These are phyloP conservation scores for Talaromyces proteolyticus DNA, from an alignment of 495 filamentous ascomycete genomes.

Conservation along the genomic window DNA sequence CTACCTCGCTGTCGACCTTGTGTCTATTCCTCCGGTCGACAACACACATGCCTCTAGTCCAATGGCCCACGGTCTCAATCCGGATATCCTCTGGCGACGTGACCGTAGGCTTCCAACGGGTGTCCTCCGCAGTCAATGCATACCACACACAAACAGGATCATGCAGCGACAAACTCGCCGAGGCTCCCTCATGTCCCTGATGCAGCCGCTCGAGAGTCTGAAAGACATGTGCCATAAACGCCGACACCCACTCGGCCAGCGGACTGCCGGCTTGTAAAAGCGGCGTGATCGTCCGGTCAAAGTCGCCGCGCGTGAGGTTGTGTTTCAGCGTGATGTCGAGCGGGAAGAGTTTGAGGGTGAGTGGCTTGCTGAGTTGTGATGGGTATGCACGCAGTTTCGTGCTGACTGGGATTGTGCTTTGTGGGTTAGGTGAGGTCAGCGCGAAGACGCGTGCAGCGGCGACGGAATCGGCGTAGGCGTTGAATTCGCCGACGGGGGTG, in stretches of 20 bases:
- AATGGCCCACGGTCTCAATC: constrained; percentile 83
- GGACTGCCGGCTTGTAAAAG: constrained; percentile 56
- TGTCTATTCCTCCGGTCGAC: constrained; percentile 65
- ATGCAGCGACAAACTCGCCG: constrained; percentile 65
- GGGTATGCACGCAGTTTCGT: constrained; percentile 59
- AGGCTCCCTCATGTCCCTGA: constrained; percentile 44
- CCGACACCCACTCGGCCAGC: constrained; percentile 73
- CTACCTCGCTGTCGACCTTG: constrained; percentile 50
- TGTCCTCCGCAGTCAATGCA: constrained; percentile 51
- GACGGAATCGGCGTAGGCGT: constrained; percentile 73
- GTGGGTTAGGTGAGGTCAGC: constrained; percentile 73
- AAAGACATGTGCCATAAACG: constrained; percentile 74
- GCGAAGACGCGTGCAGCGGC: constrained; percentile 87
- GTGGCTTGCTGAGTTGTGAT: constrained; percentile 48
- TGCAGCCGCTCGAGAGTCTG: constrained; percentile 60
- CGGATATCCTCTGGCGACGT: constrained; percentile 63
- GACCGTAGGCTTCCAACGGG: constrained; percentile 35
- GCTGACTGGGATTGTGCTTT: constrained; percentile 60
- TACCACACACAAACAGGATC: constrained; percentile 91
- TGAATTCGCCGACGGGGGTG: constrained; percentile 79
- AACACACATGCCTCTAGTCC: constrained; percentile 89
- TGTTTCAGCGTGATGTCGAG: constrained; percentile 85
- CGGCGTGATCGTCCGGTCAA: constrained; percentile 48
- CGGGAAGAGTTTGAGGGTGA: constrained; percentile 78
- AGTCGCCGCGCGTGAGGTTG: constrained; percentile 52